Evolutionary conservation across 495 filamentous ascomycete species (phyloP).

Genomic region (Lasiosphaeria miniovina): DNA sequence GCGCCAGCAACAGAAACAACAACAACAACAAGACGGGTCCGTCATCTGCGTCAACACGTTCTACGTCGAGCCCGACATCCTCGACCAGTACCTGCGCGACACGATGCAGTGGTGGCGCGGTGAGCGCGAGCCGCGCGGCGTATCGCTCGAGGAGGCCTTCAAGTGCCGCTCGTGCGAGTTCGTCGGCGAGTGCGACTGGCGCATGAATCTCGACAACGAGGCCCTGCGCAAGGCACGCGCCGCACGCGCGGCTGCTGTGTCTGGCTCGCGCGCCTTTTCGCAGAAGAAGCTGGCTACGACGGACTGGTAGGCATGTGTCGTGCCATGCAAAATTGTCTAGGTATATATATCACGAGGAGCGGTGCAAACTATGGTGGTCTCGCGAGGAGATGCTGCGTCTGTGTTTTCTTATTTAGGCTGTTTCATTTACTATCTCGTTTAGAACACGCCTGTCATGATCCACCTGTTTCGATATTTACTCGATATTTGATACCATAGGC

Average conservation of each 20-base stretch:
- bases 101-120: slow-evolving; percentile 89
- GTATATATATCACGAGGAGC: too few relatives aligned
- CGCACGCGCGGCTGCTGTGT: slow-evolving; percentile 8
- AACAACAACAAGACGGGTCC: slow-evolving; percentile 28
- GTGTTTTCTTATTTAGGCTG: too few relatives aligned
- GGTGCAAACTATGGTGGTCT: too few relatives aligned
- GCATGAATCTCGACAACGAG: slow-evolving; percentile 37
- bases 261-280: background rate
- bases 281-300: background rate
- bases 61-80: slow-evolving; percentile 57
- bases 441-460: too few relatives aligned
- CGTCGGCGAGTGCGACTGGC: slow-evolving; percentile 52
- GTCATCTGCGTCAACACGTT: slow-evolving; percentile 65
- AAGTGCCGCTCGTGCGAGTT: slow-evolving; percentile 72
- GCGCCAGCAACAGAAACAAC: slow-evolving; percentile 40
- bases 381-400: too few relatives aligned
- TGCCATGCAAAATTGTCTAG: too few relatives aligned
- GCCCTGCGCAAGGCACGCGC: slow-evolving; percentile 15
- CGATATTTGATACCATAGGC: too few relatives aligned
- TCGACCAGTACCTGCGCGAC: slow-evolving; percentile 63
- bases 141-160: slow-evolving; percentile 82
- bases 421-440: too few relatives aligned
- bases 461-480: too few relatives aligned
- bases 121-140: slow-evolving; percentile 70
- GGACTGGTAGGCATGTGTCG: too few relatives aligned